Base-by-base conservation (phyloP, 176 grass and related monocot species). In the Panicum miliaceum region DNA sequence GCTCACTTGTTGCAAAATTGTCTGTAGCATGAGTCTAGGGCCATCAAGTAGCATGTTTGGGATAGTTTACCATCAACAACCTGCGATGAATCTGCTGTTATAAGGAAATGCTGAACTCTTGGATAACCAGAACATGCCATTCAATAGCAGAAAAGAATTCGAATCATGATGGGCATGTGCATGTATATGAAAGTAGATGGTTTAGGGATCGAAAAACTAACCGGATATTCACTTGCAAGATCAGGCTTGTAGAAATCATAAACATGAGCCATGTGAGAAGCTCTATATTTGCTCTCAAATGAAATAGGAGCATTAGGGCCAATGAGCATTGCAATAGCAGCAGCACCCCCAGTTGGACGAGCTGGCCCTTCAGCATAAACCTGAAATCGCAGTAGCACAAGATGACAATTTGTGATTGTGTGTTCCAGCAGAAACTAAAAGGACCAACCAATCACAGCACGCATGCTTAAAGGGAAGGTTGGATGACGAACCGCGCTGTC, bases 231-330 rank as follows among this genome's bases (percentile, higher is more conserved):
- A 83, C 89, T 93, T 26, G 91, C 94, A 83, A 97, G 91, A 71
- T 93, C 81, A 43, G 89, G 94, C 82, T 93, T 97, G 78, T 93
- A 97, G 82, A 97, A 93, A 85, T 97, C 94, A 78, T 97, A 93
- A 76, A 93, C 91, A 86, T 97, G 94, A 82, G 86, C 67, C 94
- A 97, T 97, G 86, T 97, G 91, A 79, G 94, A 92, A 71, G 88
- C 94, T 83, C 87, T 93, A 69, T 81, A 91, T 88, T 93, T 96
- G 67, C 91, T 97, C 78, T 97, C 94, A n/a, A 97, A 97, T 41
- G 70, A 64, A 83, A 97, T 86, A 56, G 94, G 89, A 78, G 94
- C 91, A 93, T 97, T 88, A 75, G 89, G 91, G 13, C 94, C 94
- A 77, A 97, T 93, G 35, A 93, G 86, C 94, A 97, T 97, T 19